phyloP scores from a whole-genome alignment of 805 yeast species.

The Cyberlindnera xylosilytica region DNA sequence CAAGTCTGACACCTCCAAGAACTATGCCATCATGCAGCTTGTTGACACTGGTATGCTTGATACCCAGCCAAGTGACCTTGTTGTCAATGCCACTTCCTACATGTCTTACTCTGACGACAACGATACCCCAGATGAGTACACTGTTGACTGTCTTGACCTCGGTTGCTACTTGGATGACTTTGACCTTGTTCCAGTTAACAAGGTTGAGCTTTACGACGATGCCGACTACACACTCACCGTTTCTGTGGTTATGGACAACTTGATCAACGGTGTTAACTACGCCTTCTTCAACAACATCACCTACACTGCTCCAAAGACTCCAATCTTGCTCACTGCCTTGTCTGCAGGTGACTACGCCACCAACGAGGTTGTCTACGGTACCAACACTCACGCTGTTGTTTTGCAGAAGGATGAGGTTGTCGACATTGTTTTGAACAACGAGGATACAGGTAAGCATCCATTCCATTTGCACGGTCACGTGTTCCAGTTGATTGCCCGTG shows the following conservation, averaged over 20 bases:
- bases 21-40: conserved; percentile 80
- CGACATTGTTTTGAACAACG: conserved; percentile 75
- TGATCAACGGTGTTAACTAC: conserved; percentile 72
- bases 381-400: conserved; percentile 30
- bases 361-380: conserved; percentile 66
- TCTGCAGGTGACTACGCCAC: conserved; percentile 56
- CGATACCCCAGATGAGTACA: conserved; percentile 36
- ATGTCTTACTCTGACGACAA: conserved; percentile 53
- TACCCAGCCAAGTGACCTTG: conserved; percentile 57
- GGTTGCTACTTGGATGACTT: conserved; percentile 71
- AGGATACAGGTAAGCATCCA: conserved; percentile 77
- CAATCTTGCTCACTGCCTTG: conserved; percentile 62
- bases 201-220: conserved; percentile 53
- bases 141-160: conserved; percentile 46
- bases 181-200: conserved; percentile 61
- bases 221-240: conserved; percentile 70
- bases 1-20: conserved; percentile 55
- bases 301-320: conserved; percentile 65
- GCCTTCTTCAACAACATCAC: conserved; percentile 73
- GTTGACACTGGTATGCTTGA: conserved; percentile 87
- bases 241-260: conserved; percentile 66
- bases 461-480: conserved; percentile 77
- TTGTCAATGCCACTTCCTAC: conserved; percentile 72
- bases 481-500: conserved; percentile 60
- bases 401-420: conserved; percentile 39